Percentiles rank a stretch among this genome's conserved stretches.
Conservation (phyloP, 768 basidiomycete genomes). For the Russula vinacea region DNA sequence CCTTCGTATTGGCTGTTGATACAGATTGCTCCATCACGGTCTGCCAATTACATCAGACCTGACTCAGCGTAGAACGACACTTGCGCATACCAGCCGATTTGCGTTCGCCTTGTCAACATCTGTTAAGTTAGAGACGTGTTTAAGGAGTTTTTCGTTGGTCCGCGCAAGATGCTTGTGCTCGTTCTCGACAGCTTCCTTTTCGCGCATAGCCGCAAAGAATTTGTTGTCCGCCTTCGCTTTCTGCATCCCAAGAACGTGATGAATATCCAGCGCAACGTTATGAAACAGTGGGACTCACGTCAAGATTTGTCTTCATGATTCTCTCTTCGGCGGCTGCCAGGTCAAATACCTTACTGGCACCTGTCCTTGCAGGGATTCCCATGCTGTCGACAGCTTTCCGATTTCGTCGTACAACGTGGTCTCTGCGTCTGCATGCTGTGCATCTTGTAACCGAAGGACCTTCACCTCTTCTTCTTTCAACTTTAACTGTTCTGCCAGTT, state of each 20-base stretch:
- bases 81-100: constrained; percentile 54
- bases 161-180: constrained; percentile 66
- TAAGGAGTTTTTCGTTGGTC: constrained; percentile 55
- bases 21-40: constrained; percentile 25
- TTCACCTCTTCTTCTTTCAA: constrained; percentile 67
- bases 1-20: constrained; percentile 1
- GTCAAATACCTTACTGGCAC: constrained; percentile 82
- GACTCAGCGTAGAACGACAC: background rate
- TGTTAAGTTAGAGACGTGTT: constrained; percentile 60
- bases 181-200: constrained; percentile 76
- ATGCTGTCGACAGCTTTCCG: constrained; percentile 79
- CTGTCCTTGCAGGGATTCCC: constrained; percentile 80
- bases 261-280: background rate
- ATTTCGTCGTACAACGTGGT: constrained; percentile 78
- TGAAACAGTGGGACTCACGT: constrained; percentile 48
- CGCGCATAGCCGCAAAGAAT: constrained; percentile 85
- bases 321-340: constrained; percentile 72
- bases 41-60: constrained; percentile 8
- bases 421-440: constrained; percentile 67
- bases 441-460: constrained; percentile 57
- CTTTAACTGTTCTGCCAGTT: constrained; percentile 54
- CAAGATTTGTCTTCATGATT: constrained; percentile 57
- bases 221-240: constrained; percentile 97
- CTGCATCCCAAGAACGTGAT: constrained; percentile 41
- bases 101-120: constrained; percentile 61